Evolutionary conservation across 1,284 basidiomycete genomes (phyloP).

Genomic region (Ceratobasidium sp.): DNA sequence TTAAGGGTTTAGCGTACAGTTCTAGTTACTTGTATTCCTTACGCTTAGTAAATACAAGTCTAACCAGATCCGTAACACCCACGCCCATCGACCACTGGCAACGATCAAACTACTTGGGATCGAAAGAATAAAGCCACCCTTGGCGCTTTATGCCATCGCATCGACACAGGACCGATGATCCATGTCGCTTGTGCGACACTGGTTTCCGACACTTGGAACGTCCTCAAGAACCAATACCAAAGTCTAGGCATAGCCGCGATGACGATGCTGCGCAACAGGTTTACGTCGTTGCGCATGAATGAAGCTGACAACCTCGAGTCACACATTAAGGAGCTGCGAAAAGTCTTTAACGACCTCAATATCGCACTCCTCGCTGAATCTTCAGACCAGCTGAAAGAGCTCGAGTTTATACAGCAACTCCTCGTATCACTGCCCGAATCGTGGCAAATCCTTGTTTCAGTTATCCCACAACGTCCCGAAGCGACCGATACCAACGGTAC

Average conservation of each 20-base stretch:
- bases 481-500: too few species aligned
- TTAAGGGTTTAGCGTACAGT: too few species aligned
- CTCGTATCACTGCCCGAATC: too few species aligned
- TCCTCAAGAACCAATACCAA: too few species aligned
- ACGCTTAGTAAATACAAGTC: too few species aligned
- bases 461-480: too few species aligned
- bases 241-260: too few species aligned
- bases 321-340: neutral
- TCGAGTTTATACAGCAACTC: neutral
- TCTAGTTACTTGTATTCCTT: too few species aligned
- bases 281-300: conserved; percentile 3
- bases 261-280: conserved; percentile 22
- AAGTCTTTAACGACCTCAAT: neutral
- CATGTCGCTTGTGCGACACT: neutral
- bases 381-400: too few species aligned
- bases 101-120: neutral
- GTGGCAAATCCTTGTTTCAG: too few species aligned
- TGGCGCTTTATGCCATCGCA: conserved; percentile 1
- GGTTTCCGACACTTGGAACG: too few species aligned
- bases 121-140: neutral
- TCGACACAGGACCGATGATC: conserved; percentile 20
- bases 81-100: neutral
- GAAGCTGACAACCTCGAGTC: conserved; percentile 13
- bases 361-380: neutral
- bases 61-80: neutral